Evolutionary conservation across 441 rosid species (phyloP), one percentile per base, ranked within the genome.

Genomic region (Gossypium aridum): DNA sequence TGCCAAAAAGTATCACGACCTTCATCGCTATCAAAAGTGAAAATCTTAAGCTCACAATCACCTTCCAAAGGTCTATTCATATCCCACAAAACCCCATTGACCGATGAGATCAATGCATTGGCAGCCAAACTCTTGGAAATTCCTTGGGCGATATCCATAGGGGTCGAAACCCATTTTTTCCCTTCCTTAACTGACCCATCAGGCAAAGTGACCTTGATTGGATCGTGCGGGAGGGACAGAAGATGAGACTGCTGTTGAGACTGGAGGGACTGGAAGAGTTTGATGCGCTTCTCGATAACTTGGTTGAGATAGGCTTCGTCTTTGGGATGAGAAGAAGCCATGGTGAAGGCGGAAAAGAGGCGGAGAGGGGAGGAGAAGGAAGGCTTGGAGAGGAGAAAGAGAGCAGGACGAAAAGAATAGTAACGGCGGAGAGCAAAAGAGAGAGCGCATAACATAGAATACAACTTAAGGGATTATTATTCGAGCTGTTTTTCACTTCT

Each of bases 1-100:
- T 96, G 99, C 98, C 98, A 96, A 54, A 94, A 93, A 54, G 99
- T 91, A 76, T 96, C 97, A 1, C 98, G 91, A 3, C 99, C 98
- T 81, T 91, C 92, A 9, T 93, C 97, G 1, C 76, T 81, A 20
- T 94, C 98, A 57, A 92, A 96, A 20, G 83, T 86, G 82, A 87
- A 89, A 22, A 96, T 70, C 84, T 91, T 82, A 45, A 96, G 90
- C 75, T 92, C 86, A 66, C 96, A 94, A 55, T 91, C 94, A 45
- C 83, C 85, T 81, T 96, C 98, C 17, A 96, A 76, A 2, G 96
- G 93, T 77, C 98, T 83, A 5, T 54, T 88, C 97, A 96, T 86
- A 78, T 96, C 98, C 98, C 99, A 96, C 3, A 92, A 80, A 39
- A 80, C 85, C 26, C 93, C 94, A 70, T 91, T 72, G 63, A 93